Base-by-base conservation (phyloP, 2,329 filamentous ascomycete genomes). In the Monilinia aucupariae region DNA sequence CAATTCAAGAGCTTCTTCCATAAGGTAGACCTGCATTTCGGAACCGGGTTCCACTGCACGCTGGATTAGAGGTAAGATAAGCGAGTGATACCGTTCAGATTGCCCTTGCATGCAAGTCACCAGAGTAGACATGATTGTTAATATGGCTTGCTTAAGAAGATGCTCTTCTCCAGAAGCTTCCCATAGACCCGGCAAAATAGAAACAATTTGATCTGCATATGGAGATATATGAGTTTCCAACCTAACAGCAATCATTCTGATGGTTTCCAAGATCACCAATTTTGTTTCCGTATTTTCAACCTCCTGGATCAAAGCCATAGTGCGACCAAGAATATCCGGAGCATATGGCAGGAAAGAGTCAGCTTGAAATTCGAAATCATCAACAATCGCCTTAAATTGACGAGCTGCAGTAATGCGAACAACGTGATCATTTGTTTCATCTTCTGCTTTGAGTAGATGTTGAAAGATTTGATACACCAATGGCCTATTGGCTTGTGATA, bases 61-160 rank as follows among this genome's bases (percentile, higher is more conserved):
- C 52, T 85, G 81, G 49, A 99, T 88, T 58, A 97, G 82, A 0
- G 93, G 92, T 22, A 96, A 78, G 69, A 97, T 89, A 59, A 92
- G 80, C 20, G 81, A 76, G 67, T 97, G 91, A 69, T 96, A 96
- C 22, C 86, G 82, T 65, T 87, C 82, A 5, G 91, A 94, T 12
- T 88, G 83, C 15, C 84, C 81, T 64, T 89, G 91, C 84, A 97
- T 90, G 1, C 92, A 89, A 72, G 86, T 86, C n/a, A 96, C 90
- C 17, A 99, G 80, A 2, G 91, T 88, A 1, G 90, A 82, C 59
- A 97, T 85, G 47, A 97, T 88, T 2, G 89, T 90, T 63, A 97
- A 82, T 59, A 97, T 92, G 1, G 91, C 87, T 76, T 97, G 92
- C 75, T 97, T 97, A 80, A 97, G 89, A 75, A 97, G 85, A 71